Base-by-base conservation (phyloP, 352 stramenopile species). In the Phytophthora vignae region DNA sequence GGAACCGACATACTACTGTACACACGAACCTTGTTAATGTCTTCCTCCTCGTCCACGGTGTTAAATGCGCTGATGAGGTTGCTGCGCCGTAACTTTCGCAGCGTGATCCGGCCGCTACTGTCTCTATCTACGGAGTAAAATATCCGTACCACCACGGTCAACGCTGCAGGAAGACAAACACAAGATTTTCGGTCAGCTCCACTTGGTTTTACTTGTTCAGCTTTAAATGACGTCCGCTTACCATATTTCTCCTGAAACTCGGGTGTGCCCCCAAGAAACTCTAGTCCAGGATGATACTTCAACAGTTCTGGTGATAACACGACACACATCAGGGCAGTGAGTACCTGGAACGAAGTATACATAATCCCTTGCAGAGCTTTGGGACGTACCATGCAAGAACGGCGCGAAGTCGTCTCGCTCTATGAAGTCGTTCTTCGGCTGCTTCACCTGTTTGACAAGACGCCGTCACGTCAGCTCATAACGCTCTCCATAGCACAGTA, bases 241-340 rank as follows among this genome's bases (percentile, higher is more conserved):
- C 87, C 90, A 83, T 99, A 99, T 90, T 99, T 99, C 73, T 99
- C 96, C 83, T 99, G 98, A 84, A 99, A 99, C 75, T 99, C 98
- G n/a, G 96, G 93, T 64, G 99, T 99, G 55, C 95, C 96, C 46
- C 95, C 93, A 36, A 99, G 83, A 78, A 99, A 99, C 69, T 99
- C 96, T 29, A 99, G 81, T 44, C 98, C 98, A 49, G 88, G 87
- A 72, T 94, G 87, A 69, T 96, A 96, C 78, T 95, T 96, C 29
- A 96, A 78, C 55, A 96, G 72, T 66, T 96, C 89, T 95, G 55
- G 44, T 44, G 15, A 48, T 36, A 74, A 29, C n/a, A 50, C 33
- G 9, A 36, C 6, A 53, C 14, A 69, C 17, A 42, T 52, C 33
- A 40, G 3, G 76, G 31, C 33, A 96, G 74, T 67, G 84, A 64